Base-by-base conservation (phyloP, 2,329 filamentous ascomycete species). In the Xylariaceae sp. region DNA sequence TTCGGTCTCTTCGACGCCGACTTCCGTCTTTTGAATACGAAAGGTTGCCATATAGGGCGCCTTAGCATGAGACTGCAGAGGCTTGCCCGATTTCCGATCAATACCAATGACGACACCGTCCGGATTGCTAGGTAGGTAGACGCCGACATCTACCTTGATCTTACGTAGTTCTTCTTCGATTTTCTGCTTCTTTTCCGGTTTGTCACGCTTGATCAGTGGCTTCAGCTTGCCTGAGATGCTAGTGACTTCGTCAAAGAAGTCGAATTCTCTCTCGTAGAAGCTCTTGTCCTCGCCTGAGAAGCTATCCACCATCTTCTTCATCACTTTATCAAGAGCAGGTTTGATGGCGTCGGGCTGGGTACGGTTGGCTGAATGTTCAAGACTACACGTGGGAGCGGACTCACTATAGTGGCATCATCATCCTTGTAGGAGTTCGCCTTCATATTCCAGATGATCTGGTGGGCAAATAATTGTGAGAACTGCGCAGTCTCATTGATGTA, bases 381-480 rank as follows among this genome's bases (percentile, higher is more conserved):
- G 38, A 22, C 35, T 11, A 40, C 33, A 30, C 11, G 18, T 2
- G 15, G 1, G 12, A 12, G 30, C 14, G 17, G n/a, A 70, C 83
- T 76, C 74, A 89, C 85, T 55, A 95, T 81, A 61, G 87, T 83
- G 12, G 87, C 91, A 58, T 96, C 90, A 62, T 99, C 92, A 58
- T 99, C 95, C 68, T 96, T 99, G 77, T 89, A 99, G 1, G 91
- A 89, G 68, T 99, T 99, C 31, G 94, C 94, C 68, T 97, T 99
- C 87, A 99, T 99, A 67, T 99, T 99, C 94, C 95, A 99, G 65
- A 99, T 99, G 58, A 99, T 97, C 63, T 99, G 94, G 68, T 99
- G 95, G 2, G 95, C 92, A 69, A 99, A 99, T 9, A 97, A 74
- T 68, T 97, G 94, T n/a, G 94, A 97, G 64, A 96, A 91, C 61